phyloP scores from a whole-genome alignment of 192 early-diverging fungal species.

The Pilaira anomala region DNA sequence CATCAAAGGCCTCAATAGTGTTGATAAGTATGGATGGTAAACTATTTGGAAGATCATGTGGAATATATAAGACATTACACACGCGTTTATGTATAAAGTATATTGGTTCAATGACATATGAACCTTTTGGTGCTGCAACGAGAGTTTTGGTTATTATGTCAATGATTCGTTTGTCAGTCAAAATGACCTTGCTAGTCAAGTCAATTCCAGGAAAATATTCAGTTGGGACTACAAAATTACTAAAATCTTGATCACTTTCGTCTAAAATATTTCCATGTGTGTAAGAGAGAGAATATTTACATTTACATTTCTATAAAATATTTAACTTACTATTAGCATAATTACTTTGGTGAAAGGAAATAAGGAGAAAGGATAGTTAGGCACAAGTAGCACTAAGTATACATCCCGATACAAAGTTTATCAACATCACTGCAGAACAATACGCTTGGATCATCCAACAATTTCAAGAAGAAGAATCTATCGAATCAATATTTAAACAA shows the following conservation, averaged over 20 bases:
- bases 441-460: conserved; percentile 28
- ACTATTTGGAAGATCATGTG: neutral
- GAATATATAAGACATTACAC: conserved; percentile 4
- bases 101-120: neutral
- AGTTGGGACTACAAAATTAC: neutral
- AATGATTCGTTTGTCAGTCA: neutral
- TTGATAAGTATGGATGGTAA: neutral
- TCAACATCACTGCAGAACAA: conserved; percentile 24
- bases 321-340: neutral
- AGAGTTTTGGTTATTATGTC: neutral
- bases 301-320: conserved; percentile 4
- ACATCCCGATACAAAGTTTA: conserved; percentile 13
- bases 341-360: neutral
- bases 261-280: conserved; percentile 1
- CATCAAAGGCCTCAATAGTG: conserved; percentile 12
- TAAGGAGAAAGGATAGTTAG: neutral
- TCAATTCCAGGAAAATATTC: neutral
- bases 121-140: neutral
- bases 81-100: neutral
- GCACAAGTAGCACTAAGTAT: conserved; percentile 19
- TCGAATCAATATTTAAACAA: neutral
- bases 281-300: conserved; percentile 2
- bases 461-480: conserved; percentile 25
- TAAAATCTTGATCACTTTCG: neutral
- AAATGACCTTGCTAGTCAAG: neutral